These are phyloP conservation scores for Fusarium sp. DNA, from an alignment of 2,329 filamentous ascomycete species.

Conservation along the genomic window DNA sequence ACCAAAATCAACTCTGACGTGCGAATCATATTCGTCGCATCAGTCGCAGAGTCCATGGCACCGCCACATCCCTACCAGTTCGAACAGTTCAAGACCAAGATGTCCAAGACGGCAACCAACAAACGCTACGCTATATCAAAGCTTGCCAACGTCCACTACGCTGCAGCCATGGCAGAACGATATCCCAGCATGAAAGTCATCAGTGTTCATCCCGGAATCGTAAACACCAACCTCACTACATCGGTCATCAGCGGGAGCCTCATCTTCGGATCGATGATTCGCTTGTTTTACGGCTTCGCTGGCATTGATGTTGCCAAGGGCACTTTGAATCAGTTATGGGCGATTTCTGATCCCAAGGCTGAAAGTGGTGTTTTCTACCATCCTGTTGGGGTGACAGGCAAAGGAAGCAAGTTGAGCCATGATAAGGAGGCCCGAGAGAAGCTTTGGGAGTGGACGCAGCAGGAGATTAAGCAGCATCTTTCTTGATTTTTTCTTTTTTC, in stretches of 20 bases:
- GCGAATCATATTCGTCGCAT: background rate
- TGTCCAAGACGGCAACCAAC: background rate
- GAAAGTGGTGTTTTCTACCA: conserved; percentile 15
- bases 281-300: rapidly evolving
- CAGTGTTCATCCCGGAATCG: conserved; percentile 7
- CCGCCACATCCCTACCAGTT: conserved; percentile 16
- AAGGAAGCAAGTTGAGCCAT: conserved; percentile 7
- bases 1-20: conserved; percentile 12
- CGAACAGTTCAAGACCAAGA: conserved; percentile 12
- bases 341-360: background rate
- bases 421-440: background rate
- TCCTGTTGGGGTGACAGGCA: conserved; percentile 12
- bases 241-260: background rate
- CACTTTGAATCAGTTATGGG: conserved; percentile 2
- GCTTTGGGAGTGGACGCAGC: conserved; percentile 20
- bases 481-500: background rate
- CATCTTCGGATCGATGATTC: background rate
- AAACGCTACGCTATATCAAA: conserved; percentile 9
- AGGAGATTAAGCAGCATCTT: conserved; percentile 11
- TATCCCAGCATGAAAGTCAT: conserved; percentile 5
- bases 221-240: background rate
- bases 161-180: conserved; percentile 5
- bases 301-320: conserved; percentile 1
- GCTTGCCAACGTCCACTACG: conserved; percentile 20
- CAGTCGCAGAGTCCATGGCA: background rate